These are phyloP conservation scores for Coniochaeta prunicola DNA, from an alignment of 2,329 filamentous ascomycete genomes.

Conservation along the genomic window DNA sequence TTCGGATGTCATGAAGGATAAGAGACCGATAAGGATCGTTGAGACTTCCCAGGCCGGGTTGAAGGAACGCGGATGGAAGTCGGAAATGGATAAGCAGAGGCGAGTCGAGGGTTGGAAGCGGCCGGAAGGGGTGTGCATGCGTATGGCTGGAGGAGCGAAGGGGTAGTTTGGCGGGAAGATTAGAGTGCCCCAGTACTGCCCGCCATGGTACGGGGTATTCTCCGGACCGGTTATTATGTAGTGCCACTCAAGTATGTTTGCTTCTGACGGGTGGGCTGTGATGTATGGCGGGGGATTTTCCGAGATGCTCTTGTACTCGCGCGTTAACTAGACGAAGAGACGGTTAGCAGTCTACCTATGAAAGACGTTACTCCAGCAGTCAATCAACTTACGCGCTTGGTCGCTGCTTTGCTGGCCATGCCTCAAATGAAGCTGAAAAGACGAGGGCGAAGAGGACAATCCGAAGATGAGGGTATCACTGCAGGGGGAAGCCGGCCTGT, in stretches of 20 bases:
- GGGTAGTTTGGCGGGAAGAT: conserved; percentile 96
- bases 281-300: conserved; percentile 85
- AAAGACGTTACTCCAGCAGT: neutral
- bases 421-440: neutral
- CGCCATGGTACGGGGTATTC: conserved; percentile 85
- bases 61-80: conserved; percentile 97
- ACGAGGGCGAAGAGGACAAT: neutral
- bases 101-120: conserved; percentile 90
- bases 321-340: conserved; percentile 39
- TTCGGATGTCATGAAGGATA: conserved; percentile 97
- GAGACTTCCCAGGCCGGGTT: conserved; percentile 98
- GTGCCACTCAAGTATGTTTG: conserved; percentile 94
- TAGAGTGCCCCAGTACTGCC: conserved; percentile 97
- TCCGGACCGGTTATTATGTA: conserved; percentile 94
- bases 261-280: conserved; percentile 78
- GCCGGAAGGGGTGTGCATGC: conserved; percentile 96
- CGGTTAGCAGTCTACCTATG: neutral
- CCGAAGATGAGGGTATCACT: neutral
- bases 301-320: conserved; percentile 55
- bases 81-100: conserved; percentile 90
- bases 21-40: conserved; percentile 86
- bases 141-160: conserved; percentile 92
- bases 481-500: neutral
- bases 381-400: conserved; percentile 52
- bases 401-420: conserved; percentile 68